Evolutionary conservation across 768 basidiomycete genomes (phyloP).

Genomic region (Hypholoma fasciculare): DNA sequence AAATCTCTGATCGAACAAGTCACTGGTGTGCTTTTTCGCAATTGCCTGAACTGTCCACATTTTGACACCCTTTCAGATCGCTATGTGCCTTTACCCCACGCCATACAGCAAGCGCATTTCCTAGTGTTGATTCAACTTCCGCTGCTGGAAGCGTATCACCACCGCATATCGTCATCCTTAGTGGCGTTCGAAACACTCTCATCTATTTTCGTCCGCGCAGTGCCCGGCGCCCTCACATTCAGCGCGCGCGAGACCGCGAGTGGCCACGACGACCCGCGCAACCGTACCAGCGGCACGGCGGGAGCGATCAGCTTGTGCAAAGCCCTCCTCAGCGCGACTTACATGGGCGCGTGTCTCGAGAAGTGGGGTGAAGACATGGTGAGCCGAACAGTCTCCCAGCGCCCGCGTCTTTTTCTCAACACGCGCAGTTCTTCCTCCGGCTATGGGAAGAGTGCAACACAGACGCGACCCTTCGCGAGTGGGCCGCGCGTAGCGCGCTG

Average conservation of each 20-base stretch:
- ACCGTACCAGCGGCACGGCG: conserved; percentile 79
- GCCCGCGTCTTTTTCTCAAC: conserved; percentile 1
- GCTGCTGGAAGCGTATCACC: conserved; percentile 72
- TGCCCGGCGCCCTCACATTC: conserved; percentile 85
- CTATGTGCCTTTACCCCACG: conserved; percentile 83
- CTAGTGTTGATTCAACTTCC: conserved; percentile 85
- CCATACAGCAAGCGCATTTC: conserved; percentile 79
- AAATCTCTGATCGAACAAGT: conserved; percentile 90
- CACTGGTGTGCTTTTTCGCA: conserved; percentile 54
- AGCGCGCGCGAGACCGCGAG: conserved; percentile 40
- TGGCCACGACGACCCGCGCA: conserved; percentile 53
- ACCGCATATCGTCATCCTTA: conserved; percentile 78
- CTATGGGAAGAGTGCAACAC: conserved; percentile 80
- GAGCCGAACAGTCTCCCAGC: conserved; percentile 23
- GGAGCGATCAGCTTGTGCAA: conserved; percentile 85
- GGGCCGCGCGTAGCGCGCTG: conserved; percentile 46
- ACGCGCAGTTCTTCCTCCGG: conserved; percentile 84
- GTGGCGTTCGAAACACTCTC: conserved; percentile 95
- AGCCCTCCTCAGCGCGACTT: conserved; percentile 79
- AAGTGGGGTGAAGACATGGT: conserved; percentile 92
- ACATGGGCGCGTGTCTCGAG: conserved; percentile 67
- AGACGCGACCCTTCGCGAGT: conserved; percentile 55
- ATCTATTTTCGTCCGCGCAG: conserved; percentile 83
- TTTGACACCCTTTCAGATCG: conserved; percentile 57
- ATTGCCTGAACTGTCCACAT: neutral